These are phyloP conservation scores for Leersia perrieri DNA, from an alignment of 176 grass and related monocot species.

Conservation along the genomic window DNA sequence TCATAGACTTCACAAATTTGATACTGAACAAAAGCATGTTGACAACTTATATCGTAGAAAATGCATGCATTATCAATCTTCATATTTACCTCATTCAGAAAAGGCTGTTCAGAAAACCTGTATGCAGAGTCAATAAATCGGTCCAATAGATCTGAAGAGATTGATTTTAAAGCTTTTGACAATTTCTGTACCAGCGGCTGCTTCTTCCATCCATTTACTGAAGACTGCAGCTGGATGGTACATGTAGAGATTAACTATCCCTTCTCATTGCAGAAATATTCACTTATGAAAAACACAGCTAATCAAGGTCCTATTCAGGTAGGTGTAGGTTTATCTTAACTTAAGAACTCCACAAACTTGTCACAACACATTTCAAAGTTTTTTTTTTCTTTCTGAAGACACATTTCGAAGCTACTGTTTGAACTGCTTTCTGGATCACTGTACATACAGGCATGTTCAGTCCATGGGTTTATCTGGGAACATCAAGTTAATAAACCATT, in stretches of 20 bases:
- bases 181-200: neutral
- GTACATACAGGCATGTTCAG: neutral
- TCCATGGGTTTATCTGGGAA: neutral
- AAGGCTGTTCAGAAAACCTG: conserved; percentile 22
- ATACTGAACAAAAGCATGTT: neutral
- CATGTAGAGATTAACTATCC: neutral
- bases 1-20: neutral
- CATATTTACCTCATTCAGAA: conserved; percentile 21
- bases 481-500: neutral
- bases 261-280: neutral
- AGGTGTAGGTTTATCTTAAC: neutral
- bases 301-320: neutral
- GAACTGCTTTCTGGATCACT: no score
- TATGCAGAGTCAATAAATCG: conserved; percentile 11
- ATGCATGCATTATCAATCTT: neutral
- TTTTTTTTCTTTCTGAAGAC: no score
- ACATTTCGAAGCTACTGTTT: no score
- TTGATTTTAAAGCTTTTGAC: neutral
- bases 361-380: no score
- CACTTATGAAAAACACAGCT: neutral
- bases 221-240: neutral
- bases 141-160: conserved; percentile 7
- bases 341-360: neutral
- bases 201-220: conserved; percentile 1
- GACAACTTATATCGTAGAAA: neutral